Evolutionary conservation across 2,329 filamentous ascomycete genomes (phyloP).

Genomic region (Aspergillus glaucus): DNA sequence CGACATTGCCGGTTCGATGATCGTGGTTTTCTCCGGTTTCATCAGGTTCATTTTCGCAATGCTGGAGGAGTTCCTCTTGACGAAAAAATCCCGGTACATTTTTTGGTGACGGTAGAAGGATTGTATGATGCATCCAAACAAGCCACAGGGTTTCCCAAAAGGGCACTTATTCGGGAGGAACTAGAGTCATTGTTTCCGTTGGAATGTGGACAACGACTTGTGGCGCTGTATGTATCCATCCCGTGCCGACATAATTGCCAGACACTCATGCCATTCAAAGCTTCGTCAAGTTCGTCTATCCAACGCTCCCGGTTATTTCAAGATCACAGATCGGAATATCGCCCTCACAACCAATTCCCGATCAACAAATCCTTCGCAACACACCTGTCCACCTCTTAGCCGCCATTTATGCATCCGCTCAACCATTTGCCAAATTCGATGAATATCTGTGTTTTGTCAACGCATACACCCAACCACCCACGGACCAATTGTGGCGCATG

Average conservation of each 20-base stretch:
- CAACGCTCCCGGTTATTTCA: constrained; percentile 17
- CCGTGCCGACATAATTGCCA: background rate
- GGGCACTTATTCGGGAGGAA: constrained; percentile 1
- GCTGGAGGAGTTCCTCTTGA: constrained; percentile 22
- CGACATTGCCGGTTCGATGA: constrained; percentile 26
- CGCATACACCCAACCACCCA: constrained; percentile 11
- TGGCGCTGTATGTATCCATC: constrained; percentile 7
- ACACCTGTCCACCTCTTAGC: constrained; percentile 18
- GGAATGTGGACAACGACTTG: constrained; percentile 7
- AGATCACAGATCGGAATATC: constrained; percentile 12
- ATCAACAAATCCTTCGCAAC: constrained; percentile 4
- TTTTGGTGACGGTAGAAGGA: constrained; percentile 8
- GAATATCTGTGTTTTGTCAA: constrained; percentile 12
- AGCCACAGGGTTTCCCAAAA: constrained; percentile 4
- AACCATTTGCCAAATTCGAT: constrained; percentile 19
- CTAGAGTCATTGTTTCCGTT: constrained; percentile 7
- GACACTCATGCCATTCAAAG: constrained; percentile 1
- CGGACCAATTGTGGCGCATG: constrained; percentile 15
- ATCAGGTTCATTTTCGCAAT: constrained; percentile 24
- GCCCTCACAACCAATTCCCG: background rate
- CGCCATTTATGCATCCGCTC: constrained; percentile 20
- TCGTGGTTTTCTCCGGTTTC: constrained; percentile 18
- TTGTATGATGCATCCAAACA: constrained; percentile 8
- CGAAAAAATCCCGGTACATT: constrained; percentile 22
- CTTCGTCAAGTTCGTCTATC: constrained; percentile 17